These are phyloP conservation scores for Hypoxylon intermedium DNA, from an alignment of 495 filamentous ascomycete genomes.

Conservation along the genomic window DNA sequence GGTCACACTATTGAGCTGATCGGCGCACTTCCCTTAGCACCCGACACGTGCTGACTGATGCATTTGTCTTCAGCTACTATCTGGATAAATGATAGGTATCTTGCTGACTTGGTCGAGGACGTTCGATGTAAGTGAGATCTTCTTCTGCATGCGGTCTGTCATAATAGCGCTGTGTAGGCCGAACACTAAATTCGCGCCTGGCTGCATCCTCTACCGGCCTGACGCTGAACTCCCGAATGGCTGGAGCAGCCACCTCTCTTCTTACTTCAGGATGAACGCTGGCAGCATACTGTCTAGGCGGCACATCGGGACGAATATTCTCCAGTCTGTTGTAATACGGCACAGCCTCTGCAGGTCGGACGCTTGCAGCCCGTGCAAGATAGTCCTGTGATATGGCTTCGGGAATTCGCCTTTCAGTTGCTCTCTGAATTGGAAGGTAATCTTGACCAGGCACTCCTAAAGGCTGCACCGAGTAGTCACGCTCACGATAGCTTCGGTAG, in stretches of 20 bases:
- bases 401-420: slow-evolving; percentile 41
- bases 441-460: slow-evolving; percentile 53
- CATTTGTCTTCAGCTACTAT: slow-evolving; percentile 46
- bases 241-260: slow-evolving; percentile 45
- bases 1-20: neutral
- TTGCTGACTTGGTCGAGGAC: slow-evolving; percentile 44
- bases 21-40: neutral
- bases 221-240: slow-evolving; percentile 54
- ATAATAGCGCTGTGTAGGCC: slow-evolving; percentile 50
- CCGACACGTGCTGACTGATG: slow-evolving; percentile 39
- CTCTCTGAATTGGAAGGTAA: slow-evolving; percentile 49
- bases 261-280: slow-evolving; percentile 49
- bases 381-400: slow-evolving; percentile 60
- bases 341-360: slow-evolving; percentile 57
- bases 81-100: slow-evolving; percentile 49
- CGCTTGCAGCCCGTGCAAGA: slow-evolving; percentile 63
- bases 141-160: slow-evolving; percentile 48
- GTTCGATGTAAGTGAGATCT: slow-evolving; percentile 57
- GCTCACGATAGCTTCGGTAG: slow-evolving; percentile 58
- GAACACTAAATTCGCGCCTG: slow-evolving; percentile 47
- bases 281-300: slow-evolving; percentile 50
- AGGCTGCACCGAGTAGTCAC: slow-evolving; percentile 55
- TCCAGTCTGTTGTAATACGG: slow-evolving; percentile 63
- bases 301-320: slow-evolving; percentile 59
- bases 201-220: slow-evolving; percentile 43